Base-by-base conservation (phyloP, 768 basidiomycete genomes). In the Leccinum arenicola region DNA sequence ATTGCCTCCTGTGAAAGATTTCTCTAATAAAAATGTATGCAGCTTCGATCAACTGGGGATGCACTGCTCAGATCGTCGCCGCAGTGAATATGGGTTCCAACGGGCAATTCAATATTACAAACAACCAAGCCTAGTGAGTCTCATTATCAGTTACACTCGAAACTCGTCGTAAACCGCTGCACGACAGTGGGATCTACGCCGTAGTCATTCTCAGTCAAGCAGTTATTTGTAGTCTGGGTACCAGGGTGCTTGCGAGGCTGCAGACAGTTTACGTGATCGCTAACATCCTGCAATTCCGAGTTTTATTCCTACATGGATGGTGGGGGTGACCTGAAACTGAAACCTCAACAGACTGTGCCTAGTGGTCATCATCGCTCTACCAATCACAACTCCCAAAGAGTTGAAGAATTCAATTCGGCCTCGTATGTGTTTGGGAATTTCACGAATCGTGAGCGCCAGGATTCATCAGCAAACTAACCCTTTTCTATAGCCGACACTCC, bases 1-100 rank as follows among this genome's bases (percentile, higher is more conserved):
- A 11, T 19, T 19, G 10, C 43, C 10, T 19, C 10, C n/a, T 43
- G 40, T 43, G 9, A n/a, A 4, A 6, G 2, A 45, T 19, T 19
- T 45, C n/a, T 19, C 43, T 45, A 1, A 45, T 45, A 10, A 45
- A 45, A 4, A 45, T 45, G 10, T 19, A 43, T 43, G 43, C 79
- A 43, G 79, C 85, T 7, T 85, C 85, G 4, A 77, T 86, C 36
- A 83, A 84, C 58, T 89, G 85, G 85, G 84, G 81, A 15, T 82
- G 81, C 60, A 80, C 87, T 2, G 76, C 82, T 3, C 83, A 85
- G 67, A 75, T 89, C 15, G 80, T 83, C 73, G 86, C 87, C 1
- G 87, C 84, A 2, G 85, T 76, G 3, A 83, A 77, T 49, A 84
- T 90, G 56, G 81, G 82, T n/a, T 55, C 59, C 78, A 56, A 72